Percentiles rank a stretch among this genome's conserved stretches.
These are phyloP conservation scores for Glaciozyma martinii DNA, from an alignment of 768 basidiomycete species.

Conservation along the genomic window DNA sequence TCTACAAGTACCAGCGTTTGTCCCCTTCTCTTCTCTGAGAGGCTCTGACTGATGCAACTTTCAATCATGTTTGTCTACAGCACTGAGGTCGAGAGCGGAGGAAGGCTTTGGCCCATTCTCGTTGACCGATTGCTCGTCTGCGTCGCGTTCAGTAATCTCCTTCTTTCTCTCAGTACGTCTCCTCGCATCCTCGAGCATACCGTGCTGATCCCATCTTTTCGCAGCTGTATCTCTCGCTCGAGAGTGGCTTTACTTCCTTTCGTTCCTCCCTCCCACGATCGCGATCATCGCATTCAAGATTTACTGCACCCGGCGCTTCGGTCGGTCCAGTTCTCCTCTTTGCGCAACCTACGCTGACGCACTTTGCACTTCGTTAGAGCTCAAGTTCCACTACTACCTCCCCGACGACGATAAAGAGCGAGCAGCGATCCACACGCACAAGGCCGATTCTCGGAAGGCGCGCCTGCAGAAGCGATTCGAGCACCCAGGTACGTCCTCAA, in stretches of 20 bases:
- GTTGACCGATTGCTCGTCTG: background rate
- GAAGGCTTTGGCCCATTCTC: background rate
- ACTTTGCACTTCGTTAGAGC: background rate
- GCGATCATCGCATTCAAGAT: background rate
- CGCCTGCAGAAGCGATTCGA: background rate
- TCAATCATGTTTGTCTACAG: background rate
- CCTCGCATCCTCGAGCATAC: too few relatives aligned
- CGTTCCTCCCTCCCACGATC: background rate
- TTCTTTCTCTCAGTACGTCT: background rate
- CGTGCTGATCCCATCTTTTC: too few relatives aligned
- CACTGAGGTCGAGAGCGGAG: background rate
- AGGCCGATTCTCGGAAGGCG: background rate
- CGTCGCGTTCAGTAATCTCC: background rate
- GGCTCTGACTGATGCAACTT: background rate
- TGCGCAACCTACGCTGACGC: background rate
- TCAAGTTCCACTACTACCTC: background rate
- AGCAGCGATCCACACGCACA: background rate
- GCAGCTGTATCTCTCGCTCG: background rate
- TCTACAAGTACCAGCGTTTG: background rate
- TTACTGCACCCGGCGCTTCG: background rate
- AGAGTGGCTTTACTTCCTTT: background rate
- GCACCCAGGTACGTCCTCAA: background rate
- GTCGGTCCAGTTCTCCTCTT: background rate
- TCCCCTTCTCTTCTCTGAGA: too few relatives aligned
- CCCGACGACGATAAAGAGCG: background rate